Evolutionary conservation across 2,329 filamentous ascomycete species (phyloP).

Genomic region (Fusarium floridanum): DNA sequence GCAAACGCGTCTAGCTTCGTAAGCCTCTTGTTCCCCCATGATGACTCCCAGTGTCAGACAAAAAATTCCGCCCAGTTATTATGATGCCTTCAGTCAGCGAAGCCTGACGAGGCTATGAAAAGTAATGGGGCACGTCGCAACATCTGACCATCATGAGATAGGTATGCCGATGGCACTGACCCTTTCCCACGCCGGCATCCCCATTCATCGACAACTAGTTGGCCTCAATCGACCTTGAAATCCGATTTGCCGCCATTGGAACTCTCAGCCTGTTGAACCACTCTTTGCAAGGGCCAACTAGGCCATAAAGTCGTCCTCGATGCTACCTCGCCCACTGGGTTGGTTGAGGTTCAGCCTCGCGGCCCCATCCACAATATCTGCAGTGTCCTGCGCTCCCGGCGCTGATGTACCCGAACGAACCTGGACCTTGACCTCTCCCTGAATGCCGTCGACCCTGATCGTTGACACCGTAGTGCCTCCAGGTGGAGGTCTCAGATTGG

Average conservation of each 20-base stretch:
- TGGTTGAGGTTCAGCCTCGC: slow-evolving; percentile 57
- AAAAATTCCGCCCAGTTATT: not conserved
- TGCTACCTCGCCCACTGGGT: slow-evolving; percentile 47
- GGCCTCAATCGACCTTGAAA: not conserved
- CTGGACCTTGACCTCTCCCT: slow-evolving; percentile 68
- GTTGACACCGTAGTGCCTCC: slow-evolving; percentile 56
- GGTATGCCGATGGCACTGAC: not conserved
- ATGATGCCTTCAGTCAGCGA: not conserved
- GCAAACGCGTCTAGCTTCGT: not conserved
- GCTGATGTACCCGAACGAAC: slow-evolving; percentile 55
- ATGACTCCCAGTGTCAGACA: not conserved
- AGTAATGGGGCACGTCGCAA: not conserved
- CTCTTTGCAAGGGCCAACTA: slow-evolving; percentile 26
- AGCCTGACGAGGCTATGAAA: not conserved
- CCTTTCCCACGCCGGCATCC: not conserved
- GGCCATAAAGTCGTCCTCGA: slow-evolving; percentile 62
- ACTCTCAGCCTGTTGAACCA: not conserved
- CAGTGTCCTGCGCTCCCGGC: slow-evolving; percentile 45
- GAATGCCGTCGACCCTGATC: slow-evolving; percentile 67
- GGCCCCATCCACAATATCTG: slow-evolving; percentile 59
- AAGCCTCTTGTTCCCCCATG: not conserved
- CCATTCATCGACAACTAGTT: not conserved
- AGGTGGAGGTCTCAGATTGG: slow-evolving; percentile 53
- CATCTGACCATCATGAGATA: not conserved
- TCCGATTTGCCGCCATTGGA: not conserved